These are phyloP conservation scores for Bjerkandera adusta DNA, from an alignment of 1,284 basidiomycete species.

Conservation along the genomic window DNA sequence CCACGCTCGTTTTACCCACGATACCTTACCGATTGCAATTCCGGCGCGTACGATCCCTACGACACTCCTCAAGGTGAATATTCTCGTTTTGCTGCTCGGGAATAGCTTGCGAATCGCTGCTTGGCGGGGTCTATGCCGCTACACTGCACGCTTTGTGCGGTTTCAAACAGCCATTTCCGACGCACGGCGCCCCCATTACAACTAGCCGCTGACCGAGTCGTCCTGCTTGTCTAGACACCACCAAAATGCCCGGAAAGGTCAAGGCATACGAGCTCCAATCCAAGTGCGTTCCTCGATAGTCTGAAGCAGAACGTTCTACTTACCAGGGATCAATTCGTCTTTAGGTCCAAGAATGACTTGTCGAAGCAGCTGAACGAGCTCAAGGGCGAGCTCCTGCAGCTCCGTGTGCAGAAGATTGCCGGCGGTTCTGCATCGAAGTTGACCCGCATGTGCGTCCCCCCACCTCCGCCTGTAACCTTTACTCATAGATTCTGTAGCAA, in stretches of 20 bases:
- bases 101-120: neutral
- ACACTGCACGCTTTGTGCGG: conserved; percentile 3
- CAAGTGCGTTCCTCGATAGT: conserved; percentile 62
- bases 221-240: conserved; percentile 22
- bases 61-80: conserved; percentile 36
- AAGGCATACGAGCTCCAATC: conserved; percentile 98
- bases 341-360: conserved; percentile 97
- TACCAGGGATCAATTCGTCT: conserved; percentile 1
- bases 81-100: conserved; percentile 5
- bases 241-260: conserved; percentile 84
- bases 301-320: conserved; percentile 10
- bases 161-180: conserved; percentile 8
- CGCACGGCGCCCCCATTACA: neutral
- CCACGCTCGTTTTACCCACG: conserved; percentile 27
- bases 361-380: conserved; percentile 93
- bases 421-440: conserved; percentile 96
- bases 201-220: conserved; percentile 13
- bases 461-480: conserved; percentile 3
- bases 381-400: conserved; percentile 90
- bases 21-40: conserved; percentile 25
- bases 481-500: conserved; percentile 52
- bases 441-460: conserved; percentile 85
- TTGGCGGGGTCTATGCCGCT: conserved; percentile 6
- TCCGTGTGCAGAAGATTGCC: conserved; percentile 98
- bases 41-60: conserved; percentile 28